These are phyloP conservation scores for Mucor piriformis DNA, from an alignment of 371 early-diverging fungal genomes.

Conservation along the genomic window DNA sequence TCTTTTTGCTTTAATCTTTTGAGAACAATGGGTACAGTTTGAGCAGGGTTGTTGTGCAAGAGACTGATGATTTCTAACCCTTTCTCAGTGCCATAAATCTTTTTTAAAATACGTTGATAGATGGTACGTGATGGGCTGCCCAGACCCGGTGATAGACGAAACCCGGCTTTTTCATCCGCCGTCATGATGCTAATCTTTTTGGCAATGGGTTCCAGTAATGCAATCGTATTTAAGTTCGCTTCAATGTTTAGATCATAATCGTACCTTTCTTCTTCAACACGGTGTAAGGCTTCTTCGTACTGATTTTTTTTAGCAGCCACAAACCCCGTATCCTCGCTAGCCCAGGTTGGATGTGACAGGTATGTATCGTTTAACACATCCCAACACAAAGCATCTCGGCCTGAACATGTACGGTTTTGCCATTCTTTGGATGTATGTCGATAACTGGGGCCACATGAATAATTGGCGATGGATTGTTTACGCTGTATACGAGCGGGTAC, in stretches of 20 bases:
- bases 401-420: conserved; percentile 71
- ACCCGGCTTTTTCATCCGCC: conserved; percentile 75
- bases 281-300: conserved; percentile 95
- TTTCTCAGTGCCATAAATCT: conserved; percentile 87
- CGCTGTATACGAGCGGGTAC: conserved; percentile 52
- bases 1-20: conserved; percentile 97
- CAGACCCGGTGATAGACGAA: conserved; percentile 75
- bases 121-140: conserved; percentile 85
- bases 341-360: conserved; percentile 95
- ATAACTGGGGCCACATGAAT: conserved; percentile 65
- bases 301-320: conserved; percentile 92
- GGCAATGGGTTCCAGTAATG: conserved; percentile 88
- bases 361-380: conserved; percentile 97
- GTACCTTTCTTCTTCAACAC: conserved; percentile 94
- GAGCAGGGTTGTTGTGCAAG: conserved; percentile 90
- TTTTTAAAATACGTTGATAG: conserved; percentile 89
- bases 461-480: conserved; percentile 1
- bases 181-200: conserved; percentile 77
- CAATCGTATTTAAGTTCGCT: conserved; percentile 90
- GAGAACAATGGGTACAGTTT: conserved; percentile 95
- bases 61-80: conserved; percentile 91
- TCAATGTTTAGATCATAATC: conserved; percentile 98
- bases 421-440: conserved; percentile 49
- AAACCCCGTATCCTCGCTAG: conserved; percentile 94
- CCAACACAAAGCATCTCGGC: conserved; percentile 88